These are phyloP conservation scores for Beverwykella pulmonaria DNA, from an alignment of 495 filamentous ascomycete species.

Conservation along the genomic window DNA sequence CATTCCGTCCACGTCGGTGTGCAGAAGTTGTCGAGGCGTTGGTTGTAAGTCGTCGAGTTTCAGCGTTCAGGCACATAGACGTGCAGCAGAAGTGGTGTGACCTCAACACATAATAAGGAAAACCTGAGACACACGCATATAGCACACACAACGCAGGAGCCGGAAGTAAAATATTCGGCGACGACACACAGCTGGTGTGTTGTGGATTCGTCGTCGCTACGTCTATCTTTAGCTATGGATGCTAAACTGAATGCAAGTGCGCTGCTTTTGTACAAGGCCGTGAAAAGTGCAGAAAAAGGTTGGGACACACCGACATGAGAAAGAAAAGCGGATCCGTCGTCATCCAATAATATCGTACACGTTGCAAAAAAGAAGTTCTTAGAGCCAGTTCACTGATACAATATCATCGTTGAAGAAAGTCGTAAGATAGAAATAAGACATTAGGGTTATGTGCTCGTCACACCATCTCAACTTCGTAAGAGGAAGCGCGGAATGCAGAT, in stretches of 20 bases:
- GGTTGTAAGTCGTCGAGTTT: slow-evolving; percentile 22
- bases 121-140: slow-evolving; percentile 17
- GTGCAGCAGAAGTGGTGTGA: slow-evolving; percentile 27
- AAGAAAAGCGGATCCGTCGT: slow-evolving; percentile 1
- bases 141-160: neutral
- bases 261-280: slow-evolving; percentile 37
- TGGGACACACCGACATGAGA: slow-evolving; percentile 18
- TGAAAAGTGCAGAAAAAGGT: slow-evolving; percentile 7
- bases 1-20: slow-evolving; percentile 7
- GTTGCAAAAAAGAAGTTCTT: slow-evolving; percentile 10
- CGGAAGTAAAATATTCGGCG: slow-evolving; percentile 1
- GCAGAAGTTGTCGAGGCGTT: slow-evolving; percentile 22
- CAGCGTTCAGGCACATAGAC: slow-evolving; percentile 30
- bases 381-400: slow-evolving; percentile 12
- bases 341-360: slow-evolving; percentile 34
- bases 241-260: slow-evolving; percentile 20
- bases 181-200: slow-evolving; percentile 5
- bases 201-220: neutral
- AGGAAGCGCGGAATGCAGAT: slow-evolving; percentile 23
- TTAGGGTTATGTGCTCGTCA: slow-evolving; percentile 32
- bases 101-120: neutral
- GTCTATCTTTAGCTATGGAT: slow-evolving; percentile 31
- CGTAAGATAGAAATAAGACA: slow-evolving; percentile 36
- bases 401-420: slow-evolving; percentile 13
- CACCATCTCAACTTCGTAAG: slow-evolving; percentile 19